phyloP scores from a whole-genome alignment of 495 filamentous ascomycete species.

The Neurospora sp. region DNA sequence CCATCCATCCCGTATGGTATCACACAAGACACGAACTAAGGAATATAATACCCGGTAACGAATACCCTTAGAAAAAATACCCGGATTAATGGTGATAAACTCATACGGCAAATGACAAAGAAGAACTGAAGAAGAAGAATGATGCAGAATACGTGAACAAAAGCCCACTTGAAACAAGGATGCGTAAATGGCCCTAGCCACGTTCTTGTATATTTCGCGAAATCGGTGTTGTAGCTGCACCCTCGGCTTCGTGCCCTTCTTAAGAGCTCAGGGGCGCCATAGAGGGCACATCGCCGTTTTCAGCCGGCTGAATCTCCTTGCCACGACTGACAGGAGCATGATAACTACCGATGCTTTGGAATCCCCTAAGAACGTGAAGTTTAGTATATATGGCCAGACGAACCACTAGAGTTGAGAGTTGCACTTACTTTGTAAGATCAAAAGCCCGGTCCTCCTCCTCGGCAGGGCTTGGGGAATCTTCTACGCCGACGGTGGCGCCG shows the following conservation, averaged over 20 bases:
- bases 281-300: neutral
- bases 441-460: conserved; percentile 25
- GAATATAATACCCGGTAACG: neutral
- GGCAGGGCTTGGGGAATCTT: neutral
- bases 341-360: conserved; percentile 32
- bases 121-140: neutral
- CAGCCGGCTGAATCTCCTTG: conserved; percentile 19
- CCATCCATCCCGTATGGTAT: neutral
- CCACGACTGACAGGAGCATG: conserved; percentile 25
- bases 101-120: neutral
- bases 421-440: conserved; percentile 28
- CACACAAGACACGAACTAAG: neutral
- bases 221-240: neutral
- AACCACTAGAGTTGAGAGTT: neutral
- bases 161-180: neutral
- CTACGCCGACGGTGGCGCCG: neutral
- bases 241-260: neutral
- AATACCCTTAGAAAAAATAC: neutral
- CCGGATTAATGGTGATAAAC: neutral
- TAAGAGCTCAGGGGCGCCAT: neutral
- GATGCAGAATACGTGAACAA: neutral
- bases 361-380: conserved; percentile 15
- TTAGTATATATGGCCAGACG: conserved; percentile 2
- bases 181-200: neutral
- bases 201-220: neutral